Evolutionary conservation across 768 basidiomycete species (phyloP).

Genomic region (Termitomyces sp.): DNA sequence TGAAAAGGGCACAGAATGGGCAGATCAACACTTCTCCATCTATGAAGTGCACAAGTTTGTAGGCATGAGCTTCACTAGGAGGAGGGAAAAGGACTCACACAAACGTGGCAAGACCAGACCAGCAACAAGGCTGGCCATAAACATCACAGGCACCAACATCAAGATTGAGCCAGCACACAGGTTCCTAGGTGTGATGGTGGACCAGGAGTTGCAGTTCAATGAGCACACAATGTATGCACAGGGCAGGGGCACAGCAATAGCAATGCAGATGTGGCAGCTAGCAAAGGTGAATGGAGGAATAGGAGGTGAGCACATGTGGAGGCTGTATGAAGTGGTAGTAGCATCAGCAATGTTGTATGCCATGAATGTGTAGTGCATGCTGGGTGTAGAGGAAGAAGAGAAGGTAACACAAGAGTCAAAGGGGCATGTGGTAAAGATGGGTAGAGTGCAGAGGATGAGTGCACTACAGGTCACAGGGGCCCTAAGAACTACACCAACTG

Average conservation of each 20-base stretch:
- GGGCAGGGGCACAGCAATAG: background rate
- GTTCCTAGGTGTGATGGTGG: constrained; percentile 14
- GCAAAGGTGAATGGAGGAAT: constrained; percentile 11
- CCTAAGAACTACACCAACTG: constrained; percentile 8
- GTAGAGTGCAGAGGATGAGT: no score
- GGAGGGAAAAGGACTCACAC: background rate
- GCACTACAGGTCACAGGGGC: constrained; percentile 11
- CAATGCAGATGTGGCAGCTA: background rate
- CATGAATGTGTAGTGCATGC: constrained; percentile 12
- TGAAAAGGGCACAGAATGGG: no score
- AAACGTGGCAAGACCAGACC: background rate
- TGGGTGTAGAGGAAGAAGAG: no score
- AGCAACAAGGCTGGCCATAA: background rate
- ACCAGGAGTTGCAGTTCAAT: constrained; percentile 15
- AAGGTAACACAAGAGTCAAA: background rate
- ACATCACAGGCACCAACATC: background rate
- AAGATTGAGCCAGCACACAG: background rate
- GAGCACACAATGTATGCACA: constrained; percentile 1
- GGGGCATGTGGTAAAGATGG: background rate
- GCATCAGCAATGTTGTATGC: constrained; percentile 7
- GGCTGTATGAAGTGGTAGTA: background rate
- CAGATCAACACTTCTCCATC: no score
- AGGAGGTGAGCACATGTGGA: background rate
- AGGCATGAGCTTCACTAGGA: background rate
- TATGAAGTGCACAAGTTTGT: no score